Evolutionary conservation across 2,329 filamentous ascomycete species (phyloP).

Genomic region (Eutypella sp.): DNA sequence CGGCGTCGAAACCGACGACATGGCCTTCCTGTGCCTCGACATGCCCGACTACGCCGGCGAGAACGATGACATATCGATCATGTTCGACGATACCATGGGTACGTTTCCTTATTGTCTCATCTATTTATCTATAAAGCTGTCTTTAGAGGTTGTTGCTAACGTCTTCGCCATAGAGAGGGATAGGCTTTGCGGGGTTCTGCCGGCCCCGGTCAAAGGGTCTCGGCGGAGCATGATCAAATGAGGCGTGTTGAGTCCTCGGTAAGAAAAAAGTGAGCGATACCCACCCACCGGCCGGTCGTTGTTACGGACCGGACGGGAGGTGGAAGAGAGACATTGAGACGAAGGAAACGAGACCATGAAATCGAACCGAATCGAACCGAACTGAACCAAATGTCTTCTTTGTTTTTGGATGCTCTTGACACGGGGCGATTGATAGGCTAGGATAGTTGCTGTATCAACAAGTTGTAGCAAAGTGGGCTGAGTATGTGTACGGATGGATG

Average conservation of each 20-base stretch:
- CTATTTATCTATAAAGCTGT: too few species aligned
- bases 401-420: not conserved
- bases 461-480: too few species aligned
- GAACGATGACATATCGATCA: slow-evolving; percentile 83
- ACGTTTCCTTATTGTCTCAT: too few species aligned
- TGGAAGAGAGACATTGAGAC: not conserved
- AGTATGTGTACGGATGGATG: too few species aligned
- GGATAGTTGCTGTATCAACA: too few species aligned
- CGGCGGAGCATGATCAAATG: slow-evolving; percentile 29
- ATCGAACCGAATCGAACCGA: not conserved
- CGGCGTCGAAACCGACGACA: slow-evolving; percentile 50
- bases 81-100: slow-evolving; percentile 78
- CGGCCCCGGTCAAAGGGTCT: slow-evolving; percentile 51
- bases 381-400: not conserved
- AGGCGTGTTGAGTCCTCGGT: slow-evolving; percentile 18
- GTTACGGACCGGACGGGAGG: not conserved
- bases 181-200: slow-evolving; percentile 45
- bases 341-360: not conserved
- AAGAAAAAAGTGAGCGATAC: not conserved
- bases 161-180: slow-evolving; percentile 48
- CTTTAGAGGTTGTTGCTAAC: not conserved
- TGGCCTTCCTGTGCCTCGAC: slow-evolving; percentile 78
- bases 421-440: too few species aligned
- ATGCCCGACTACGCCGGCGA: slow-evolving; percentile 85
- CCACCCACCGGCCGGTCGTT: not conserved